Base-by-base conservation (phyloP, 2,329 filamentous ascomycete species). In the Pseudocercospora macadamiae region DNA sequence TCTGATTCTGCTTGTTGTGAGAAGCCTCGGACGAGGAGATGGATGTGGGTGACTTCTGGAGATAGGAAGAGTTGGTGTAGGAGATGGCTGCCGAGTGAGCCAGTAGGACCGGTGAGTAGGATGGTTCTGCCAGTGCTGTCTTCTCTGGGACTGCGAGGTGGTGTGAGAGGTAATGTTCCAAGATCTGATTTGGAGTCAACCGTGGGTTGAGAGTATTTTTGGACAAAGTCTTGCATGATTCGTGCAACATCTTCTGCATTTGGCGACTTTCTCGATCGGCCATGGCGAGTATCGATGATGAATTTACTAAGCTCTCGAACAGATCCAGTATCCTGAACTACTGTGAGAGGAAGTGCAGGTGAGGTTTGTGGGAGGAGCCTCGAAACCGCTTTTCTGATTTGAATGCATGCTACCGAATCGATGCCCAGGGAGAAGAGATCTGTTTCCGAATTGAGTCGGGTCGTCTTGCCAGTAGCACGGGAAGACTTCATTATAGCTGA, bases 311-410 rank as follows among this genome's bases (percentile, higher is more conserved):
- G 69, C 44, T 73, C 70, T 14, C 75, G 63, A n/a, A 86, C 73
- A 2, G 78, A 85, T 1, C 83, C 82, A 55, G 80, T 80, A 59
- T 88, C 83, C 62, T 87, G 86, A 0, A 88, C 79, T 1, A 87
- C 69, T 57, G 84, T 87, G 59, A 82, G 74, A 0, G 85, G 83
- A 1, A 87, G 66, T 0, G 72, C 66, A 25, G 66, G 61, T n/a
- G 70, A 53, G 37, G 63, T 66, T 7, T 70, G 53, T 1, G 74
- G 73, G n/a, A 78, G 64, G 4, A 80, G 63, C 39, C 66, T 65
- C 28, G 68, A 68, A 8, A 79, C 62, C 9, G 70, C 69, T 30
- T 70, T 69, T 14, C 82, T 72, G 18, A 87, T 78, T 55, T 82
- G 81, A 59, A 85, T 80, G 53, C 80, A 82, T 0, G 80, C 78